Evolutionary conservation across 441 rosid species (phyloP).

Genomic region (Gossypium armourianum): DNA sequence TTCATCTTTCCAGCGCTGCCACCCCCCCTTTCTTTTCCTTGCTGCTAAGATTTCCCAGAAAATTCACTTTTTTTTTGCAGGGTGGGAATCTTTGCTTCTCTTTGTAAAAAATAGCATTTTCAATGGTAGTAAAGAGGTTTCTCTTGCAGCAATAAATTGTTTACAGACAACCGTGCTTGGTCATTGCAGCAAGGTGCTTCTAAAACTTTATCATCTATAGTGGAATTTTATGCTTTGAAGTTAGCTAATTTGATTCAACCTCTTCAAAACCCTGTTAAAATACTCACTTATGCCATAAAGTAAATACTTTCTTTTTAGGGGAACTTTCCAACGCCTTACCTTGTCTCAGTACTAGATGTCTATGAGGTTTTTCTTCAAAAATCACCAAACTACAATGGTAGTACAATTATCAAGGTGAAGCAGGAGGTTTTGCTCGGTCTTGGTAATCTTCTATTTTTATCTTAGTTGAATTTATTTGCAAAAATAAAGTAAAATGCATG

Average conservation of each 20-base stretch:
- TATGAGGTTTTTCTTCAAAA: conserved; percentile 71
- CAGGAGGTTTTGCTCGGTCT: conserved; percentile 86
- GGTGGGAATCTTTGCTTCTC: conserved; percentile 85
- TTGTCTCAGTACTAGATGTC: conserved; percentile 62
- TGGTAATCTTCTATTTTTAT: conserved; percentile 38
- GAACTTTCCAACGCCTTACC: conserved; percentile 70
- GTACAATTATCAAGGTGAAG: conserved; percentile 66
- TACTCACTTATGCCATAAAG: conserved; percentile 10
- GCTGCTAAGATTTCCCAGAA: background rate
- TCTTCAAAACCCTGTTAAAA: background rate
- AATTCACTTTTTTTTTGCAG: conserved; percentile 29
- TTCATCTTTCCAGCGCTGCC: background rate
- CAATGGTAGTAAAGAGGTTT: conserved; percentile 87
- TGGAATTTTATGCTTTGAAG: background rate
- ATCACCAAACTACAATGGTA: conserved; percentile 47
- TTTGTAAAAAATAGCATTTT: conserved; percentile 65
- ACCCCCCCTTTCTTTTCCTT: background rate
- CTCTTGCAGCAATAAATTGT: conserved; percentile 85
- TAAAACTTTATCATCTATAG: conserved; percentile 8
- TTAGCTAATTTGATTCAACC: background rate
- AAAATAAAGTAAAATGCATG: background rate
- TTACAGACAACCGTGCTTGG: conserved; percentile 71
- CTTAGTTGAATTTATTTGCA: background rate
- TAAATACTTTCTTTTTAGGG: conserved; percentile 41
- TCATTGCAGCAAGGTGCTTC: conserved; percentile 64